Percentiles rank a stretch among this genome's conserved stretches.
phyloP scores from a whole-genome alignment of 1,284 basidiomycete species.

The Wallemia mellicola region DNA sequence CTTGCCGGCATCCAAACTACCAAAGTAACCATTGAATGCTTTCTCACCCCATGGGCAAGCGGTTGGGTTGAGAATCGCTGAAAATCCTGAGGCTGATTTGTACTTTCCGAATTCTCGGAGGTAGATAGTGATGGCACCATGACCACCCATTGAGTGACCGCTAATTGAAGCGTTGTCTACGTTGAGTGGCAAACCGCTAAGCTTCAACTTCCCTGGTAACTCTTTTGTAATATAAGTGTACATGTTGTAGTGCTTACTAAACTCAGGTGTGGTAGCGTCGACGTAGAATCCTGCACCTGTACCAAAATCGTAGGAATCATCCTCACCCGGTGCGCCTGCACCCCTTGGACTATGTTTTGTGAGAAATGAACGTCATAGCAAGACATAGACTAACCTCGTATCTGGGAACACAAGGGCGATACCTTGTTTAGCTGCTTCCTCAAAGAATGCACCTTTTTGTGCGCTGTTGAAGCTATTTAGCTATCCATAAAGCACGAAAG shows the following conservation, averaged over 20 bases:
- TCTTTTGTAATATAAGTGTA: constrained; percentile 50
- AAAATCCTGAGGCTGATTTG: constrained; percentile 71
- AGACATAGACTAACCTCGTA: constrained; percentile 22
- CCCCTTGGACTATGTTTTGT: constrained; percentile 35
- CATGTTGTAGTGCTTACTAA: constrained; percentile 69
- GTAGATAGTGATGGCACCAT: constrained; percentile 77
- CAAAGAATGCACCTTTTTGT: constrained; percentile 61
- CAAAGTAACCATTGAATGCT: constrained; percentile 58
- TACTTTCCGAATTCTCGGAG: constrained; percentile 38
- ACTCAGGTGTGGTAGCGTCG: constrained; percentile 53
- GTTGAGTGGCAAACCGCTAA: constrained; percentile 34
- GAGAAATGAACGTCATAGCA: not conserved
- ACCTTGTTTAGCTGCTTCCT: constrained; percentile 44
- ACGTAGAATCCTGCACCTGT: constrained; percentile 77
- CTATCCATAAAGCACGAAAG: not conserved
- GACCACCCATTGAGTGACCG: constrained; percentile 81
- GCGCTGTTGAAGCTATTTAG: constrained; percentile 23
- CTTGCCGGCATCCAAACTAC: constrained; percentile 45
- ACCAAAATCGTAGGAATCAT: constrained; percentile 74
- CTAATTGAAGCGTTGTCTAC: constrained; percentile 31
- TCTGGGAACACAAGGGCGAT: constrained; percentile 88
- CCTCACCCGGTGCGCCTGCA: constrained; percentile 48
- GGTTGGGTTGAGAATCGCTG: constrained; percentile 70
- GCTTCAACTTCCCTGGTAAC: constrained; percentile 42
- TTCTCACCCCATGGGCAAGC: constrained; percentile 73